Percentiles rank a stretch among this genome's conserved stretches.
phyloP scores from a whole-genome alignment of 1,284 basidiomycete genomes.

The Ganoderma resinaceum region DNA sequence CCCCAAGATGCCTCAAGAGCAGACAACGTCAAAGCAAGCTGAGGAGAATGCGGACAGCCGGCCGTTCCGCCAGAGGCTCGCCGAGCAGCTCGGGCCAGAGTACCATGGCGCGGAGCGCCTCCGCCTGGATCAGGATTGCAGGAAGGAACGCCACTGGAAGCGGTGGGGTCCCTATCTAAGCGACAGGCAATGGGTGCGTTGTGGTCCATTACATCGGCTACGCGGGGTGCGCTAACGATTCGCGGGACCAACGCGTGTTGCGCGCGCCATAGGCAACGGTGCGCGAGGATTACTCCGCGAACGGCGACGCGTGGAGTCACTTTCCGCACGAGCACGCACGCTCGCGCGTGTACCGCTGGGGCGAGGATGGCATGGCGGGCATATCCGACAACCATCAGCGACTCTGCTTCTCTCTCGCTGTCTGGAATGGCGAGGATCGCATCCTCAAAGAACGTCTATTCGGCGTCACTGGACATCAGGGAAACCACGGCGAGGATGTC shows the following conservation, averaged over 20 bases:
- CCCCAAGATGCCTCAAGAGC: constrained; percentile 47
- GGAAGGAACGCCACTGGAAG: constrained; percentile 89
- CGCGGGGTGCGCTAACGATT: constrained; percentile 11
- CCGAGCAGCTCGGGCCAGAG: constrained; percentile 60
- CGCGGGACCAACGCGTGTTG: constrained; percentile 14
- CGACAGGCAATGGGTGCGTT: constrained; percentile 94
- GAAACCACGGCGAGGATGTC: constrained; percentile 98
- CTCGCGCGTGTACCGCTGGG: constrained; percentile 97
- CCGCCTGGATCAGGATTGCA: constrained; percentile 75
- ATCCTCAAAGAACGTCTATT: constrained; percentile 98
- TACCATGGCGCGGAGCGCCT: constrained; percentile 75
- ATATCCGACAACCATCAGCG: constrained; percentile 97
- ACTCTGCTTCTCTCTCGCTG: constrained; percentile 87
- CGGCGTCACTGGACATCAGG: constrained; percentile 94
- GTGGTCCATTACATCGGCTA: not conserved
- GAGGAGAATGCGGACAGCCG: constrained; percentile 35
- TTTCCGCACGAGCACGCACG: constrained; percentile 97
- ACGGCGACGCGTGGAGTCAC: constrained; percentile 97
- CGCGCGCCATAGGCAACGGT: constrained; percentile 82
- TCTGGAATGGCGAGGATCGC: constrained; percentile 96
- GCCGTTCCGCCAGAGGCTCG: constrained; percentile 66
- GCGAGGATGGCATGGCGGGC: constrained; percentile 96
- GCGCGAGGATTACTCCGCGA: constrained; percentile 95
- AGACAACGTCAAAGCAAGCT: constrained; percentile 35
- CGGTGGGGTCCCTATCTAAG: constrained; percentile 98